These are phyloP conservation scores for Botrytis pseudocinerea DNA, from an alignment of 2,329 filamentous ascomycete genomes.

Conservation along the genomic window DNA sequence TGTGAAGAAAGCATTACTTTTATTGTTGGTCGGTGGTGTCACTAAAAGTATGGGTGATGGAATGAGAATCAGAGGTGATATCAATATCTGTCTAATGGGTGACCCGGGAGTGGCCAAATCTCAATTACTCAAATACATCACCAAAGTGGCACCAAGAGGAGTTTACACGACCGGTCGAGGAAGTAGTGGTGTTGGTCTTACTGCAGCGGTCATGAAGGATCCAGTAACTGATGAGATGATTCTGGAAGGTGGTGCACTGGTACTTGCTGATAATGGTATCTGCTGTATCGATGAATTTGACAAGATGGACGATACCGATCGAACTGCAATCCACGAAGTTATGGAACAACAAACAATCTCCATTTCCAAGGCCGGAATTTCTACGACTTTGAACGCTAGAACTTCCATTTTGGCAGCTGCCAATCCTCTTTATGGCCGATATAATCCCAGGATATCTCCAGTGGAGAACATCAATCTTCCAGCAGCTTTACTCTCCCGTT, in stretches of 20 bases:
- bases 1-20: constrained; percentile 95
- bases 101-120: constrained; percentile 99
- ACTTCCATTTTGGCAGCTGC: constrained; percentile 95
- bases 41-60: constrained; percentile 96
- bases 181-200: constrained; percentile 78
- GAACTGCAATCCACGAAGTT: constrained; percentile 81
- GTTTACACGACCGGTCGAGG: constrained; percentile 82
- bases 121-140: constrained; percentile 96
- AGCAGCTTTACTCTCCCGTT: constrained; percentile 93
- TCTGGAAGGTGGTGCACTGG: constrained; percentile 75
- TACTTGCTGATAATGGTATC: constrained; percentile 78
- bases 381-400: constrained; percentile 92
- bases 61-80: constrained; percentile 98
- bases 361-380: constrained; percentile 89
- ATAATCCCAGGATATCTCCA: constrained; percentile 95
- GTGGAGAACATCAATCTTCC: constrained; percentile 99
- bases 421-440: constrained; percentile 95
- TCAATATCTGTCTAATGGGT: constrained; percentile 99
- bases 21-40: constrained; percentile 93
- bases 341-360: constrained; percentile 89
- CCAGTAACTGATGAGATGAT: constrained; percentile 79
- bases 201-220: constrained; percentile 77
- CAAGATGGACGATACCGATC: constrained; percentile 79
- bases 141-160: constrained; percentile 89
- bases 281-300: constrained; percentile 86